Evolutionary conservation across 73 alveolate genomes (phyloP).

Genomic region (Halteria grandinella): DNA sequence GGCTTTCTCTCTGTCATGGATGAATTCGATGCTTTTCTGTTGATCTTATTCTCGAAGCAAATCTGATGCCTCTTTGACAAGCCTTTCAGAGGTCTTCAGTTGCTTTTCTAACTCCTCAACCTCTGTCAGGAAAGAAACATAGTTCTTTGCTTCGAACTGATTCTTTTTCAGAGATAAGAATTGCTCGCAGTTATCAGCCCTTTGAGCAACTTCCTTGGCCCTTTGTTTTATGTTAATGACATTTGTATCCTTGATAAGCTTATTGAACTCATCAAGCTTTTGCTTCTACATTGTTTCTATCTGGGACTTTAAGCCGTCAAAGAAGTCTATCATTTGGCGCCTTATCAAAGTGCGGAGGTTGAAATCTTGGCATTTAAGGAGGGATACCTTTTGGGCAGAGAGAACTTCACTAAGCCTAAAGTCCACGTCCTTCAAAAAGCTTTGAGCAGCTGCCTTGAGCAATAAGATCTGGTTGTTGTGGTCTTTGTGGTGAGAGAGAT

Average conservation of each 20-base stretch:
- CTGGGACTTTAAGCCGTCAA: constrained; percentile 44
- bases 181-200: constrained; percentile 29
- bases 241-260: constrained; percentile 51
- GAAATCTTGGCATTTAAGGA: constrained; percentile 32
- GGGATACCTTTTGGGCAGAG: constrained; percentile 8
- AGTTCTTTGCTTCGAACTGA: constrained; percentile 48
- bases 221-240: constrained; percentile 42
- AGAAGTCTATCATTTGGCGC: constrained; percentile 46
- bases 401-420: constrained; percentile 2
- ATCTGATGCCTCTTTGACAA: constrained; percentile 47
- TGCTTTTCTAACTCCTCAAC: constrained; percentile 35
- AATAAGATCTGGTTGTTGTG: constrained; percentile 64
- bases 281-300: constrained; percentile 14
- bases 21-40: constrained; percentile 46
- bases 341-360: constrained; percentile 53
- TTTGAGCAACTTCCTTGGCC: constrained; percentile 33
- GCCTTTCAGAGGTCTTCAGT: constrained; percentile 21
- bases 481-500: constrained; percentile 61
- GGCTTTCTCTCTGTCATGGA: constrained; percentile 45
- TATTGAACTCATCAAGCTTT: constrained; percentile 57
- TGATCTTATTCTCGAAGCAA: constrained; percentile 52
- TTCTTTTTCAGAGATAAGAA: constrained; percentile 21
- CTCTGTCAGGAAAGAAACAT: constrained; percentile 22
- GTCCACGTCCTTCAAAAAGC: constrained; percentile 43
- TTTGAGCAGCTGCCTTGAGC: constrained; percentile 71